Evolutionary conservation across 2,329 filamentous ascomycete species (phyloP).

Genomic region (Fusarium sp.): DNA sequence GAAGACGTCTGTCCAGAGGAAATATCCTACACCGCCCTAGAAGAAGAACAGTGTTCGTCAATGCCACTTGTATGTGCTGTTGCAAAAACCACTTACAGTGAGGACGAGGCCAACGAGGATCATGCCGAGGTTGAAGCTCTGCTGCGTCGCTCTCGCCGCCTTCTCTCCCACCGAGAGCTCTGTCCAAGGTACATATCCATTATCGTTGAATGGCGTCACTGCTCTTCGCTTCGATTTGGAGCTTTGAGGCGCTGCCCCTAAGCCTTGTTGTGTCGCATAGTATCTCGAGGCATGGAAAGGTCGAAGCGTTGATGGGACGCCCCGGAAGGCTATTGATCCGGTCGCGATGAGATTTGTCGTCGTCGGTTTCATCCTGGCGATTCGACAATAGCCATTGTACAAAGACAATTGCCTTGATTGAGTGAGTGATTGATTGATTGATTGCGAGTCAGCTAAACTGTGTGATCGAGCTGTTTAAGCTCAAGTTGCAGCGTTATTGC

Average conservation of each 20-base stretch:
- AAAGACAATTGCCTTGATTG: conserved; percentile 26
- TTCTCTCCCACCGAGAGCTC: conserved; percentile 82
- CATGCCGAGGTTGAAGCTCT: conserved; percentile 87
- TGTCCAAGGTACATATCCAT: conserved; percentile 83
- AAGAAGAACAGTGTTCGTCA: conserved; percentile 2
- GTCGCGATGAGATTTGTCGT: conserved; percentile 50
- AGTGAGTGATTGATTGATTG: not conserved
- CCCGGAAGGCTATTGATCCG: conserved; percentile 47
- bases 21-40: conserved; percentile 79
- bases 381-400: conserved; percentile 50
- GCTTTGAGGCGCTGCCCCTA: conserved; percentile 51
- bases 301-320: conserved; percentile 46
- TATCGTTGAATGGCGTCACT: conserved; percentile 87
- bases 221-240: conserved; percentile 70
- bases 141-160: conserved; percentile 84
- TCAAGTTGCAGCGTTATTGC: conserved; percentile 11
- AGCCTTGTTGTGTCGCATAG: conserved; percentile 69
- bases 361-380: conserved; percentile 59
- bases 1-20: conserved; percentile 86
- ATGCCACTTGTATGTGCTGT: not conserved
- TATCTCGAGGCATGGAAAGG: conserved; percentile 56
- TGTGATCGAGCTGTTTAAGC: not conserved
- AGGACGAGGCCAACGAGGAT: conserved; percentile 78
- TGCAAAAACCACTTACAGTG: conserved; percentile 65
- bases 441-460: not conserved